Evolutionary conservation across 768 basidiomycete species (phyloP).

Genomic region (Thelephora ganbajun): DNA sequence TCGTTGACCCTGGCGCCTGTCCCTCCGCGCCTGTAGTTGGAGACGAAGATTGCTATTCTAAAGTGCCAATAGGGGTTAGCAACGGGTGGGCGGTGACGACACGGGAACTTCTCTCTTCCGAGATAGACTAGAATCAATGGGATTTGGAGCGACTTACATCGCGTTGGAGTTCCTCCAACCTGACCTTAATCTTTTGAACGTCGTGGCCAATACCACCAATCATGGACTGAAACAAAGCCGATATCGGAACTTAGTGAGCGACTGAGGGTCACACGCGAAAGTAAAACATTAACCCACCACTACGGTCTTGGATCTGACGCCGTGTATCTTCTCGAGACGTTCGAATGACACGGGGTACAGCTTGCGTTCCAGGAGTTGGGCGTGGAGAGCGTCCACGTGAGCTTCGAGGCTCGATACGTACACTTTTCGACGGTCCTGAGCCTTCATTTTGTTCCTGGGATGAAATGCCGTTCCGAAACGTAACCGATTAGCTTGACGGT

Average conservation of each 20-base stretch:
- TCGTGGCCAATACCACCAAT: conserved; percentile 60
- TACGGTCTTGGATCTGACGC: conserved; percentile 64
- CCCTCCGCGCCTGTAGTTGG: too few relatives aligned
- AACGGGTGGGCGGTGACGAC: too few relatives aligned
- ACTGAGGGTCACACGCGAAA: not conserved
- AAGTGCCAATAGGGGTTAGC: too few relatives aligned
- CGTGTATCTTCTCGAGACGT: conserved; percentile 47
- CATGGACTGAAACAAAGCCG: conserved; percentile 40
- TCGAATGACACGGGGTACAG: conserved; percentile 43
- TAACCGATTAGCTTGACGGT: not conserved
- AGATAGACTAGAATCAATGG: not conserved
- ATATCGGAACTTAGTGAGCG: not conserved
- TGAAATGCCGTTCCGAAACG: not conserved
- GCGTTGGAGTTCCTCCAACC: conserved; percentile 55
- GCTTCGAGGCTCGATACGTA: conserved; percentile 63
- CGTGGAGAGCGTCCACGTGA: conserved; percentile 56
- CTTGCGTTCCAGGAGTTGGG: conserved; percentile 36
- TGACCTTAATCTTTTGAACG: conserved; percentile 40
- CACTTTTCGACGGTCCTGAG: conserved; percentile 52
- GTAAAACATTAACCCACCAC: conserved; percentile 30
- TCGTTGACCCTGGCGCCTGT: too few relatives aligned
- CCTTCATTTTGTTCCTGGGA: conserved; percentile 47
- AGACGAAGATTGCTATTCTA: too few relatives aligned
- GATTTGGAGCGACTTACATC: conserved; percentile 29
- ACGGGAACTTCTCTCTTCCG: too few relatives aligned